Conservation (phyloP, 345 rosid genomes). For the Geranium rotundifolium region DNA sequence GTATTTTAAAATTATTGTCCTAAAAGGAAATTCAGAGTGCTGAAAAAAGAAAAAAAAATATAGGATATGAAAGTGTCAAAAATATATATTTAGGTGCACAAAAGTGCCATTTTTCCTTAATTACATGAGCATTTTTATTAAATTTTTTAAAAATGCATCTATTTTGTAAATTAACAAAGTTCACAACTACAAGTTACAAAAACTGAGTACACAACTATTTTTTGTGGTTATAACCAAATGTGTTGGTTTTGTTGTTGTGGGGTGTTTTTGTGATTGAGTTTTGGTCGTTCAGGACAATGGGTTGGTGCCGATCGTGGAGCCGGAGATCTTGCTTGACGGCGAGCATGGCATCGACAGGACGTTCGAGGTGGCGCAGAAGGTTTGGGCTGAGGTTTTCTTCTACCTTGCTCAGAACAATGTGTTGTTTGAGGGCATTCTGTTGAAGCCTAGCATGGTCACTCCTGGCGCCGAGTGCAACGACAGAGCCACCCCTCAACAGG, state of each 20-base stretch:
- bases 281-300: constrained; percentile 31
- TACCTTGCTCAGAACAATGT: constrained; percentile 25
- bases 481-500: constrained; percentile 19
- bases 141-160: too few relatives aligned
- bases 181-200: too few relatives aligned
- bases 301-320: constrained; percentile 28
- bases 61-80: too few relatives aligned
- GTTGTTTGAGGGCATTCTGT: constrained; percentile 28
- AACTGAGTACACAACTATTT: too few relatives aligned
- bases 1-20: too few relatives aligned
- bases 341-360: constrained; percentile 22
- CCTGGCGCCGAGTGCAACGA: constrained; percentile 29
- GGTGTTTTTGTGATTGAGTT: neutral
- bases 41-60: too few relatives aligned
- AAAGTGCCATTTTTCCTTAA: too few relatives aligned
- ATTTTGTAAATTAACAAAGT: too few relatives aligned
- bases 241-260: neutral
- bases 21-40: too few relatives aligned
- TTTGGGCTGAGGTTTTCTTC: constrained; percentile 25
- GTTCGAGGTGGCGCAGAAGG: constrained; percentile 25
- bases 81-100: too few relatives aligned
- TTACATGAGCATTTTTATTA: too few relatives aligned
- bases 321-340: constrained; percentile 29
- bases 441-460: constrained; percentile 29
- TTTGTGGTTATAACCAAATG: too few relatives aligned